These are phyloP conservation scores for Plectranthus barbatus DNA, from an alignment of 257 asterid genomes.

Conservation along the genomic window DNA sequence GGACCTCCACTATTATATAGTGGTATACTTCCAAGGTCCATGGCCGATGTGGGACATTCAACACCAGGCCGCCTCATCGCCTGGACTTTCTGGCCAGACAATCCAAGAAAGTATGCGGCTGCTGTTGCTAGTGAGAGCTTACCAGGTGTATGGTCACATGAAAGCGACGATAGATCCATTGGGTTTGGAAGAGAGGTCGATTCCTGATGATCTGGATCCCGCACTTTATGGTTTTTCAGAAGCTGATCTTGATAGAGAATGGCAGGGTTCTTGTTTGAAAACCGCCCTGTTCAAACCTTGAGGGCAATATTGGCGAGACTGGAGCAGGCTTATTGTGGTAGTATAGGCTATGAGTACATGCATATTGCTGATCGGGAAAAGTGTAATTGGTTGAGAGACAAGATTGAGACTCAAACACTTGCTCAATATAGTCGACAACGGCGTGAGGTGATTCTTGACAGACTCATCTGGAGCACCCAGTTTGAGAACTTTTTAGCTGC, in stretches of 20 bases:
- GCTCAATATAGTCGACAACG: constrained; percentile 59
- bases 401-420: constrained; percentile 82
- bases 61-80: constrained; percentile 78
- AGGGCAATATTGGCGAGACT: constrained; percentile 80
- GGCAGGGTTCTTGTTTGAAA: constrained; percentile 92
- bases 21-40: too few relatives aligned
- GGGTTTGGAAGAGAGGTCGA: constrained; percentile 63
- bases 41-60: too few relatives aligned
- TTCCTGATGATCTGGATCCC: constrained; percentile 86
- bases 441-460: constrained; percentile 90
- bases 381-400: constrained; percentile 97
- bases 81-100: constrained; percentile 95
- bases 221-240: constrained; percentile 81
- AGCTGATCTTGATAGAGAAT: constrained; percentile 91
- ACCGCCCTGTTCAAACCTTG: constrained; percentile 92
- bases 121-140: constrained; percentile 85
- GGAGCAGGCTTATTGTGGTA: constrained; percentile 95
- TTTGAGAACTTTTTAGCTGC: constrained; percentile 94
- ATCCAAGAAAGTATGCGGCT: constrained; percentile 96
- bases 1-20: too few relatives aligned
- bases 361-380: constrained; percentile 87
- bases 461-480: constrained; percentile 87
- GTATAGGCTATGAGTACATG: constrained; percentile 90
- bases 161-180: constrained; percentile 89
- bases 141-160: constrained; percentile 96